Base-by-base conservation (phyloP, 345 rosid species). In the Brassica nigra region DNA sequence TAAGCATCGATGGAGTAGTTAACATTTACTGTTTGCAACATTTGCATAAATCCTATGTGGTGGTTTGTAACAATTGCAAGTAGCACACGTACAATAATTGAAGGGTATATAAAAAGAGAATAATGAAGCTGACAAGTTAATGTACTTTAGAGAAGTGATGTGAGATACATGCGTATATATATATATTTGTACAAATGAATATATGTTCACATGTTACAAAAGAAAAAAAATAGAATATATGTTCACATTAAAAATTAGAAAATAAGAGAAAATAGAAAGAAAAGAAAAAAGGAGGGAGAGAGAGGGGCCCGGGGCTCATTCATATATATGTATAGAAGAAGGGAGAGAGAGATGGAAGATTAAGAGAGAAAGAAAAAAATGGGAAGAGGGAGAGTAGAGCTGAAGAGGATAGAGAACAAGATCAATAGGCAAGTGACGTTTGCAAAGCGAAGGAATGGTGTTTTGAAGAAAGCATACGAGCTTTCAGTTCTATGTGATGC, bases 381-480 rank as follows among this genome's bases (percentile, higher is more conserved):
- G 98, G 98, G 97, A 77, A 90, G 98, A 84, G 98, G 98, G 49
- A 91, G 97, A 86, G 98, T 94, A 75, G 98, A 94, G 86, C 76
- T 94, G 92, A 92, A 94, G 98, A 90, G 97, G 85, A 94, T 94
- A 70, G 97, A 94, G 83, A 94, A 94, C 95, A 94, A 90, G 85
- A 94, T 94, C 90, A 94, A 92, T 89, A 83, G 97, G 85, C 98
- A 94, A 83, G 98, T 94, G 75, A 94, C 98, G 74, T 94, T 94
- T 87, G 97, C 98, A 71, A 94, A 94, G 95, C 86, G 98, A 84
- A 91, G 98, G 65, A 92, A 91, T 85, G 98, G 98, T 1, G 86
- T 94, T 8, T 86, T 94, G 97, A 94, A 94, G 97, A 94, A 94
- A 89, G 98, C 98, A 57, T 94, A 91, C 77, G 98, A 94, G 92